Conservation (phyloP, 306 rosid species). For the Alnus glutinosa region DNA sequence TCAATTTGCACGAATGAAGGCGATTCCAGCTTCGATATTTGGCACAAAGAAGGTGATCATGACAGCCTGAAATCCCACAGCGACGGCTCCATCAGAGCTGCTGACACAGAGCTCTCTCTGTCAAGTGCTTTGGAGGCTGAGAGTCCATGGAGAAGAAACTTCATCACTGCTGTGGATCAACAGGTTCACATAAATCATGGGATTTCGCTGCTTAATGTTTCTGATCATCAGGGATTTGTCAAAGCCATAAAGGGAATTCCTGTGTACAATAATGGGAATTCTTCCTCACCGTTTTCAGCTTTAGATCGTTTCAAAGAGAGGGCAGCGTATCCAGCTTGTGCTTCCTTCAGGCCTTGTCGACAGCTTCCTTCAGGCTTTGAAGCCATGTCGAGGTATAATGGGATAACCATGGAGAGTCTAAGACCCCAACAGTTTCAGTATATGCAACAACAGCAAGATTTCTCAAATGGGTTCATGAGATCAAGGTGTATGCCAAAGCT, state of each 20-base stretch:
- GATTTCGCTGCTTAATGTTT: slow-evolving; percentile 31
- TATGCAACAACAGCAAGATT: slow-evolving; percentile 41
- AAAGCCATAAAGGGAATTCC: slow-evolving; percentile 73
- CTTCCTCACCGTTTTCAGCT: slow-evolving; percentile 30
- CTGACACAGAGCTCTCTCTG: slow-evolving; percentile 52
- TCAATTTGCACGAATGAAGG: slow-evolving; percentile 42
- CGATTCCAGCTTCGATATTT: slow-evolving; percentile 48
- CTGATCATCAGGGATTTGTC: slow-evolving; percentile 15
- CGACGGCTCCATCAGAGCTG: slow-evolving; percentile 43
- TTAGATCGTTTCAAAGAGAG: slow-evolving; percentile 20
- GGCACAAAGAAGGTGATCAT: slow-evolving; percentile 29
- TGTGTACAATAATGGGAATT: slow-evolving; percentile 35
- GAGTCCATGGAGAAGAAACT: slow-evolving; percentile 45
- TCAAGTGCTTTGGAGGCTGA: slow-evolving; percentile 44
- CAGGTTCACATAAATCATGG: slow-evolving; percentile 21
- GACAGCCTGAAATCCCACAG: slow-evolving; percentile 41
- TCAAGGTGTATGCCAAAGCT: slow-evolving; percentile 52
- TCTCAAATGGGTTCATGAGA: slow-evolving; percentile 50
- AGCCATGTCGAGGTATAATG: slow-evolving; percentile 49
- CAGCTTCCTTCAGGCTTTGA: slow-evolving; percentile 30
- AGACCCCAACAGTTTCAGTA: slow-evolving; percentile 41
- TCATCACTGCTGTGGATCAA: slow-evolving; percentile 7
- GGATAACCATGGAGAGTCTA: slow-evolving; percentile 48
- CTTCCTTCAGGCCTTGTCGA: slow-evolving; percentile 15
- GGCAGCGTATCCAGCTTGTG: slow-evolving; percentile 27